Percentiles rank a stretch among this genome's conserved stretches.
Conservation (phyloP, 202 grass and related monocot species). For the Digitaria exilis region DNA sequence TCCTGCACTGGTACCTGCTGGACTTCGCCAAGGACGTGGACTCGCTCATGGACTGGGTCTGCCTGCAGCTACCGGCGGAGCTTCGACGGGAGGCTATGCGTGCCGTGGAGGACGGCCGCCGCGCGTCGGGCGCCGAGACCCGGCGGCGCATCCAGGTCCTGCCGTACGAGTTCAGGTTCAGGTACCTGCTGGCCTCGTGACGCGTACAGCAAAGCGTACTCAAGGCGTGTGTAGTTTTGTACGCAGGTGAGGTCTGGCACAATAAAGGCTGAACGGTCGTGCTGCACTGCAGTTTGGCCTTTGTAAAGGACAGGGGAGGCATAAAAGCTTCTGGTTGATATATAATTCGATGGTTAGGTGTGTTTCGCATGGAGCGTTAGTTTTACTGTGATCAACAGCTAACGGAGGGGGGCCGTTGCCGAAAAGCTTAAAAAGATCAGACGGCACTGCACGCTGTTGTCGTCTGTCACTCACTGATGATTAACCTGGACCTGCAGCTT, state of each 20-base stretch:
- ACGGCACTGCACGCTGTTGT: slow-evolving; percentile 5
- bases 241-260: slow-evolving; percentile 30
- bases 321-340: neutral
- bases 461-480: slow-evolving; percentile 31
- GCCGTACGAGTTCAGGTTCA: slow-evolving; percentile 93
- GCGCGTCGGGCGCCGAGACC: slow-evolving; percentile 1
- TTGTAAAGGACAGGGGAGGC: slow-evolving; percentile 1
- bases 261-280: slow-evolving; percentile 28
- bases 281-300: neutral
- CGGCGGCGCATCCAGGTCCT: slow-evolving; percentile 62
- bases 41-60: slow-evolving; percentile 97
- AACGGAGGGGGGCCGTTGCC: neutral
- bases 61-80: slow-evolving; percentile 79
- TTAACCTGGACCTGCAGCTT: slow-evolving; percentile 18
- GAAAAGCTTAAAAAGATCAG: slow-evolving; percentile 15
- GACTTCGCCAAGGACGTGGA: slow-evolving; percentile 96
- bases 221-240: slow-evolving; percentile 14
- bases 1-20: slow-evolving; percentile 85
- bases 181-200: slow-evolving; percentile 77
- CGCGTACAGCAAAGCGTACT: too few species aligned
- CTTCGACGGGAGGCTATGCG: slow-evolving; percentile 54
- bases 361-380: neutral
- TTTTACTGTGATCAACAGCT: neutral
- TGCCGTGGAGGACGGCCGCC: slow-evolving; percentile 50
- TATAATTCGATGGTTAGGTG: neutral